Conservation (phyloP, 805 yeast species). For the Candida berthetii region DNA sequence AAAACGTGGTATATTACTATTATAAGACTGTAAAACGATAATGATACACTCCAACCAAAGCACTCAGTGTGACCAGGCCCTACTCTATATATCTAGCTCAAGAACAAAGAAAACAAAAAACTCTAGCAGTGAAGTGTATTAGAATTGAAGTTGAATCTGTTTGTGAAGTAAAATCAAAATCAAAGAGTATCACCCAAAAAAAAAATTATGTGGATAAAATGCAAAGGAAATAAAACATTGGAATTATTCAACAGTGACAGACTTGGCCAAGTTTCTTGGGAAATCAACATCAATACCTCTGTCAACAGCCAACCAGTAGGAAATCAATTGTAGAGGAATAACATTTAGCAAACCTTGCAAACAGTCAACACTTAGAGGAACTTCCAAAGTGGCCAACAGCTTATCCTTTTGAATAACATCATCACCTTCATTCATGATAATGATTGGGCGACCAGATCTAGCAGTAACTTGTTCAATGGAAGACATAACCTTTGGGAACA, state of each 20-base stretch:
- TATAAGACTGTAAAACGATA: too few species aligned
- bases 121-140: too few species aligned
- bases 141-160: too few species aligned
- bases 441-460: slow-evolving; percentile 94
- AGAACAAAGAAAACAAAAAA: too few species aligned
- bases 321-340: slow-evolving; percentile 90
- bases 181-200: too few species aligned
- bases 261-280: slow-evolving; percentile 97
- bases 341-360: slow-evolving; percentile 94
- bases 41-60: too few species aligned
- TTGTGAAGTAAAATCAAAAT: too few species aligned
- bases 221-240: too few species aligned
- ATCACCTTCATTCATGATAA: slow-evolving; percentile 83
- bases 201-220: too few species aligned
- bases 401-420: slow-evolving; percentile 50
- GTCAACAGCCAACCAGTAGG: slow-evolving; percentile 94
- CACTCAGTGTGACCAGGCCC: too few species aligned
- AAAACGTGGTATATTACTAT: too few species aligned
- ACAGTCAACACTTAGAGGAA: slow-evolving; percentile 95
- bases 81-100: too few species aligned
- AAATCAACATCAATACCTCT: slow-evolving; percentile 96
- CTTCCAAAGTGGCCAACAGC: slow-evolving; percentile 70
- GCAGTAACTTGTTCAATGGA: slow-evolving; percentile 97
- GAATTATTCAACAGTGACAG: slow-evolving; percentile 87
- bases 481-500: slow-evolving; percentile 92